Conservation (phyloP, 176 grass and related monocot genomes). For the Coix lacrymajobi region DNA sequence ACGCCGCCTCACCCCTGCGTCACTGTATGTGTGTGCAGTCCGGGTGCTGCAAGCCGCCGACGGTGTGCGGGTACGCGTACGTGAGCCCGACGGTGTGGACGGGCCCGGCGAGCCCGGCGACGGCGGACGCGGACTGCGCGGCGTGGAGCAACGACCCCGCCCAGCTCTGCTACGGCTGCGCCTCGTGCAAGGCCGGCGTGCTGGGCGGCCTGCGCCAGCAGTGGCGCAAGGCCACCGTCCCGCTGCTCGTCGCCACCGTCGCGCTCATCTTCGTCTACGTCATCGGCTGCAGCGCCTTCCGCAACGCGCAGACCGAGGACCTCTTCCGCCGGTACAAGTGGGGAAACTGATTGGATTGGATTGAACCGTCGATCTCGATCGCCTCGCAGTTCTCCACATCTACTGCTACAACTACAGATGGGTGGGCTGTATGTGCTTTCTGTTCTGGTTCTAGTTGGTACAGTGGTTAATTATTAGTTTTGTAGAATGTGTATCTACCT, state of each 20-base stretch:
- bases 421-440: too few relatives aligned
- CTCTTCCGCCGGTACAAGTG: constrained; percentile 88
- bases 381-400: too few relatives aligned
- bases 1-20: too few relatives aligned
- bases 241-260: constrained; percentile 58
- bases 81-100: constrained; percentile 72
- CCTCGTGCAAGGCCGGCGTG: constrained; percentile 77
- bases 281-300: constrained; percentile 88
- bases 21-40: constrained; percentile 38
- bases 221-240: constrained; percentile 75
- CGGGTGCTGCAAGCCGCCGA: constrained; percentile 92
- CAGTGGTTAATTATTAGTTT: too few relatives aligned
- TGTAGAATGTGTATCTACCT: too few relatives aligned
- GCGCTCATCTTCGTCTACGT: constrained; percentile 79
- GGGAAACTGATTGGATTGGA: too few relatives aligned
- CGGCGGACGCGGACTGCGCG: constrained; percentile 61
- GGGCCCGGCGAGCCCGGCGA: constrained; percentile 49
- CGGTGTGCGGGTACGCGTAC: constrained; percentile 66
- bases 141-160: constrained; percentile 73
- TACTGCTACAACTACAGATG: too few relatives aligned
- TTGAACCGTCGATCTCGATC: too few relatives aligned
- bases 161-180: constrained; percentile 77
- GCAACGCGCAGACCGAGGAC: constrained; percentile 86
- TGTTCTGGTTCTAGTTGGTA: too few relatives aligned
- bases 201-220: constrained; percentile 59